A percentile compares a stretch with the other conserved stretches of the same genome.
phyloP scores from a whole-genome alignment of 2,329 filamentous ascomycete genomes.

The Apiospora malaysiana region DNA sequence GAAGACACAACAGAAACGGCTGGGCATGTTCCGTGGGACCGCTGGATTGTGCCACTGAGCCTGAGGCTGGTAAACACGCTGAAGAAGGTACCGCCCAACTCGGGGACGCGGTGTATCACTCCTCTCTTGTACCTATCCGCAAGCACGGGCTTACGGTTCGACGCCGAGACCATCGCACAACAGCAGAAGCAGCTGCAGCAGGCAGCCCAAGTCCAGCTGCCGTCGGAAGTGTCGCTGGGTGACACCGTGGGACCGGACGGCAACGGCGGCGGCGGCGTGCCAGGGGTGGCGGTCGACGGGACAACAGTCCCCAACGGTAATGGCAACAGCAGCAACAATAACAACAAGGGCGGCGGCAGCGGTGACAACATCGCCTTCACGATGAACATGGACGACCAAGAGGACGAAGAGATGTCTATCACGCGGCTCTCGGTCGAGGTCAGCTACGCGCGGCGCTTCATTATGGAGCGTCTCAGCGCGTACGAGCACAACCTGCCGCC shows the following conservation, averaged over 20 bases:
- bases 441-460: constrained; percentile 45
- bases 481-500: constrained; percentile 48
- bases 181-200: constrained; percentile 24
- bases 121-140: constrained; percentile 45
- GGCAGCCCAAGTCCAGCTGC: not conserved
- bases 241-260: constrained; percentile 1
- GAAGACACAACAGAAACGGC: constrained; percentile 25
- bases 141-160: constrained; percentile 40
- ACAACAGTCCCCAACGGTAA: not conserved
- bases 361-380: not conserved
- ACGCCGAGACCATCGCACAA: constrained; percentile 27
- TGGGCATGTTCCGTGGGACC: constrained; percentile 40
- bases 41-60: constrained; percentile 44
- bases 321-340: constrained; percentile 8
- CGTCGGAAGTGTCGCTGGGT: constrained; percentile 20
- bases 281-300: not conserved
- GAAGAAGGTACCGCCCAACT: constrained; percentile 42
- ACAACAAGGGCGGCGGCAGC: constrained; percentile 19
- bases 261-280: not conserved
- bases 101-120: constrained; percentile 45
- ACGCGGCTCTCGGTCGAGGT: constrained; percentile 41
- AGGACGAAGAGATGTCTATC: constrained; percentile 25
- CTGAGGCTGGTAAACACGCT: constrained; percentile 41
- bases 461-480: constrained; percentile 45
- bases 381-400: constrained; percentile 2